Evolutionary conservation across 192 early-diverging fungal species (phyloP).

Genomic region (Mortierella hygrophila): DNA sequence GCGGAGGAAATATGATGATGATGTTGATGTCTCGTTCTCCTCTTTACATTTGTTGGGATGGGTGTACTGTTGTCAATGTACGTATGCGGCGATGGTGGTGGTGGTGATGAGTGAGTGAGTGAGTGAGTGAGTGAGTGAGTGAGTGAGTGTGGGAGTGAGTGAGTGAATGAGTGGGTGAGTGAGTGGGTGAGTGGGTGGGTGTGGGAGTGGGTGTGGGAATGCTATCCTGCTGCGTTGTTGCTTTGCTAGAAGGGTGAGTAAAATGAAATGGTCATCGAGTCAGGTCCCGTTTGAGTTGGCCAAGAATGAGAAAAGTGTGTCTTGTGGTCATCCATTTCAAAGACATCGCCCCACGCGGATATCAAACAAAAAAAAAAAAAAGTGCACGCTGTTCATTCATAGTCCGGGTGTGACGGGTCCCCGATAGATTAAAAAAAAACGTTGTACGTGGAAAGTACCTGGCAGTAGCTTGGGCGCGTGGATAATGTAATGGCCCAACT

Average conservation of each 20-base stretch:
- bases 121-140: conserved; percentile 1
- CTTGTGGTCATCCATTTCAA: background rate
- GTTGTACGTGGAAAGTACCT: background rate
- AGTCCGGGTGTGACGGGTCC: background rate
- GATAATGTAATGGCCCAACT: no score
- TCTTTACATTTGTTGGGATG: background rate
- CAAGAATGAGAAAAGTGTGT: background rate
- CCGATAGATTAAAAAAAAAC: no score
- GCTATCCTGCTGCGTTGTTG: background rate
- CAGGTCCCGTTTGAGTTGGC: background rate
- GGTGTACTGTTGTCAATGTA: background rate
- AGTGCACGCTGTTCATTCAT: background rate
- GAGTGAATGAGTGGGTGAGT: background rate
- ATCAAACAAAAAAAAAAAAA: background rate
- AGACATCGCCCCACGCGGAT: background rate
- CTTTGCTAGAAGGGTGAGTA: background rate
- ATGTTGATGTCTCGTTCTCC: no score
- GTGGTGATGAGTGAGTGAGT: background rate
- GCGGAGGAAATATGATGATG: no score
- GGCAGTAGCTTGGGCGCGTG: background rate
- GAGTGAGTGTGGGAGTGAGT: background rate
- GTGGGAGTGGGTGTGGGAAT: background rate
- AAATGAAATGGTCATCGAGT: background rate
- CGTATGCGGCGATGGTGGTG: background rate
- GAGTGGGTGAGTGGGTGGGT: background rate